Percentiles rank a stretch among this genome's conserved stretches.
Conservation (phyloP, 2,329 filamentous ascomycete genomes). For the Thielaviopsis populi region DNA sequence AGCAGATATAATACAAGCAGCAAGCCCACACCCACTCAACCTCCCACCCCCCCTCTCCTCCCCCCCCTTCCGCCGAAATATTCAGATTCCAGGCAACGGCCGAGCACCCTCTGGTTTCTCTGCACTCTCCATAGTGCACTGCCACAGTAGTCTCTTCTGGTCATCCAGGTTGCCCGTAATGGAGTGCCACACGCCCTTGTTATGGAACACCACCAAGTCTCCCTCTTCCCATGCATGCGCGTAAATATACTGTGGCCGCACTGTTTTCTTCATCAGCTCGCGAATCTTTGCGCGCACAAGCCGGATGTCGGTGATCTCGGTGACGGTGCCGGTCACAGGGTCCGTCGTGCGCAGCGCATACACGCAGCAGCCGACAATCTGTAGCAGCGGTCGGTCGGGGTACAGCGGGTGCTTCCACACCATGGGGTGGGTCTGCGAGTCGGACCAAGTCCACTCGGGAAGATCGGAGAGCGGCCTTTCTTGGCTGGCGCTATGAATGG, state of each 20-base stretch:
- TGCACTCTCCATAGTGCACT: slow-evolving; percentile 21
- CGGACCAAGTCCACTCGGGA: slow-evolving; percentile 13
- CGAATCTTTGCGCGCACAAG: slow-evolving; percentile 13
- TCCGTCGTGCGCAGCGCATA: slow-evolving; percentile 13
- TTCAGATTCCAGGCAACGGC: not conserved
- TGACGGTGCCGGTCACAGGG: slow-evolving; percentile 7
- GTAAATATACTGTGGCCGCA: slow-evolving; percentile 23
- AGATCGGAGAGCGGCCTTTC: slow-evolving; percentile 8
- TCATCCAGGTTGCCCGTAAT: slow-evolving; percentile 21
- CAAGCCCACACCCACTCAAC: not conserved
- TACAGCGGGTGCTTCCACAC: slow-evolving; percentile 14
- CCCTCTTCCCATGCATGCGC: slow-evolving; percentile 22
- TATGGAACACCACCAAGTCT: slow-evolving; percentile 24
- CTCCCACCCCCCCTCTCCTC: no score
- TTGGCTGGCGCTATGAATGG: slow-evolving; percentile 8
- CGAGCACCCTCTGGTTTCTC: slow-evolving; percentile 8
- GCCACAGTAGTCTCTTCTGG: slow-evolving; percentile 23
- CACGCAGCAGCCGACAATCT: slow-evolving; percentile 16
- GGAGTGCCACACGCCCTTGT: slow-evolving; percentile 23
- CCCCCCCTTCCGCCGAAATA: not conserved
- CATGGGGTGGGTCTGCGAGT: slow-evolving; percentile 15
- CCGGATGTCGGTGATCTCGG: slow-evolving; percentile 11
- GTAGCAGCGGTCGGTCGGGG: slow-evolving; percentile 7
- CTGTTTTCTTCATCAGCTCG: slow-evolving; percentile 18
- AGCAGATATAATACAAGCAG: not conserved